Conservation (phyloP, 106 monocot species). For the Alisma plantagoaquatica region DNA sequence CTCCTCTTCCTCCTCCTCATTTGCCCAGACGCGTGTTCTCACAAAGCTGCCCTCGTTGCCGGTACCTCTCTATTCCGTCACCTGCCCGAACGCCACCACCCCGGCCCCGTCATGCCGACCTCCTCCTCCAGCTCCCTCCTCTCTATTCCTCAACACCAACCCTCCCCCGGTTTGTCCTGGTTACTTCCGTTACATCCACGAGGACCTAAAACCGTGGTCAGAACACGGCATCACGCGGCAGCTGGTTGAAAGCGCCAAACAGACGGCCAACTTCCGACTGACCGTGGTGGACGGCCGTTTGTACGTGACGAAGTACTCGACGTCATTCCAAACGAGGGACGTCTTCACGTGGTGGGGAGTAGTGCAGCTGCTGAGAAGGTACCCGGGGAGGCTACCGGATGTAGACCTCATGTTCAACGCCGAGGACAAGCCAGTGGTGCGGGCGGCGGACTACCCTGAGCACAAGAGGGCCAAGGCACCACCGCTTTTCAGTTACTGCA, state of each 20-base stretch:
- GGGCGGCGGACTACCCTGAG: not conserved
- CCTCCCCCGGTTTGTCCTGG: conserved; percentile 14
- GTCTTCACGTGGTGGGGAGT: conserved; percentile 49
- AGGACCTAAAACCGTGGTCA: conserved; percentile 35
- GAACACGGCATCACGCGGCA: conserved; percentile 23
- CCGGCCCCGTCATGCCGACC: too few species aligned
- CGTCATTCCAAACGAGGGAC: conserved; percentile 22
- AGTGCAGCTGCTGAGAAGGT: conserved; percentile 27
- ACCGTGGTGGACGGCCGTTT: conserved; percentile 17
- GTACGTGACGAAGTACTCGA: conserved; percentile 23
- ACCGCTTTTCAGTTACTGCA: conserved; percentile 46
- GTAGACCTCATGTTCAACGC: conserved; percentile 43
- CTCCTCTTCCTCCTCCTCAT: too few species aligned
- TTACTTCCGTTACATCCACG: conserved; percentile 50
- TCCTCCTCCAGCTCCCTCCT: too few species aligned
- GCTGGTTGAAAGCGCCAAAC: conserved; percentile 10
- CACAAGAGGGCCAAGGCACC: not conserved
- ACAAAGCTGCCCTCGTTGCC: too few species aligned
- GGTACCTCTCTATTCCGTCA: too few species aligned
- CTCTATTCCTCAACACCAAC: not conserved
- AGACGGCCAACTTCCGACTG: conserved; percentile 24
- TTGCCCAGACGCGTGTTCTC: too few species aligned
- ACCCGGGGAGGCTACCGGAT: conserved; percentile 38
- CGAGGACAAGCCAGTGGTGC: conserved; percentile 30
- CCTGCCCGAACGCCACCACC: too few species aligned